Evolutionary conservation across 140 eudicot species (phyloP).

Genomic region (Cichorium intybus): DNA sequence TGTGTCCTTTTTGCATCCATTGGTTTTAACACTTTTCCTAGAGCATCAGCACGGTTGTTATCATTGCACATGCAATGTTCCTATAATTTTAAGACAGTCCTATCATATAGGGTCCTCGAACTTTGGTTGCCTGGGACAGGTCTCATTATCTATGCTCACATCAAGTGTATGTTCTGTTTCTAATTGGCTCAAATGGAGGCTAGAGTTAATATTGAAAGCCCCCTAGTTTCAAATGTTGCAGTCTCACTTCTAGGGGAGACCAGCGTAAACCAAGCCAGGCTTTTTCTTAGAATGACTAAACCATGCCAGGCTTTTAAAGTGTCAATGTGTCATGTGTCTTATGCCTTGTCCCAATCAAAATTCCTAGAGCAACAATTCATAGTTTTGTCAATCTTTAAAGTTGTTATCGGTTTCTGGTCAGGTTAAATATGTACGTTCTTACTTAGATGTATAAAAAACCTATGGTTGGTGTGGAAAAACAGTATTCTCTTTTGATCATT

Average conservation of each 20-base stretch:
- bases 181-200: conserved; percentile 17
- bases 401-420: neutral
- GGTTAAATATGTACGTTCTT: neutral
- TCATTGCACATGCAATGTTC: conserved; percentile 44
- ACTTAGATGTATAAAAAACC: neutral
- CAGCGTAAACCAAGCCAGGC: neutral
- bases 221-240: neutral
- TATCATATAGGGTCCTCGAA: conserved; percentile 27
- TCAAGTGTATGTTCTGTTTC: conserved; percentile 5
- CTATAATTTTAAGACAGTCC: conserved; percentile 21
- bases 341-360: neutral
- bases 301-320: conserved; percentile 4
- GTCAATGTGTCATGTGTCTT: neutral
- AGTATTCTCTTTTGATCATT: neutral
- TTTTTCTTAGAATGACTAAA: too few relatives aligned
- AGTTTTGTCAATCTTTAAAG: conserved; percentile 9
- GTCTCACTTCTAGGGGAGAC: conserved; percentile 5
- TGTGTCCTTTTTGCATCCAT: conserved; percentile 20
- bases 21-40: conserved; percentile 10
- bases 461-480: neutral
- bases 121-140: conserved; percentile 33
- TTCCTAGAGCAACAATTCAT: neutral
- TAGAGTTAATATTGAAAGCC: neutral
- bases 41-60: conserved; percentile 33
- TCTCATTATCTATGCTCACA: conserved; percentile 29